These are phyloP conservation scores for Phialophora tarda DNA, from an alignment of 2,329 filamentous ascomycete genomes.

Conservation along the genomic window DNA sequence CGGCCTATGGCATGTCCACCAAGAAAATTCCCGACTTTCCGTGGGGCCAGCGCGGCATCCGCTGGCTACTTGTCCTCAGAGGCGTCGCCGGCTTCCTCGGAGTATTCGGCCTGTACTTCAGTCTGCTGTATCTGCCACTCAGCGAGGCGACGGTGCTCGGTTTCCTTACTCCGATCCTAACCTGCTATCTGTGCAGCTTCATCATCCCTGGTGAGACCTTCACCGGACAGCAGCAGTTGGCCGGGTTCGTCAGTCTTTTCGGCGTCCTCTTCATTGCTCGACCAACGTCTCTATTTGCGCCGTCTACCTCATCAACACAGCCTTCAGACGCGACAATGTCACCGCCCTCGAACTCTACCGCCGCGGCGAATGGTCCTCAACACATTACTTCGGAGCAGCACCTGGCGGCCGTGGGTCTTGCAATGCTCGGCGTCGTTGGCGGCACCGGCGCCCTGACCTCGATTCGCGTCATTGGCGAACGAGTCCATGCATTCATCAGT, in stretches of 20 bases:
- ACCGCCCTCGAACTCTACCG: constrained; percentile 41
- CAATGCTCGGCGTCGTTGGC: constrained; percentile 77
- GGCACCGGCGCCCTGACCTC: constrained; percentile 75
- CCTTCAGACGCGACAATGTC: constrained; percentile 32
- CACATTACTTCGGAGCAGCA: constrained; percentile 66
- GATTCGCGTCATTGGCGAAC: constrained; percentile 78
- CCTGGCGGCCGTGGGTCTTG: constrained; percentile 71
- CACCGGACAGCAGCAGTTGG: constrained; percentile 76
- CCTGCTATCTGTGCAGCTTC: constrained; percentile 79
- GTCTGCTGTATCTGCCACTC: constrained; percentile 77
- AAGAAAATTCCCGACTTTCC: constrained; percentile 69
- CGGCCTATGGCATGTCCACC: constrained; percentile 74
- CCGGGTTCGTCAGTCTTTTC: constrained; percentile 73
- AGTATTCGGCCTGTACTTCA: constrained; percentile 78
- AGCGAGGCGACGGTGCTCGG: constrained; percentile 89
- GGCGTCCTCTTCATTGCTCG: constrained; percentile 85
- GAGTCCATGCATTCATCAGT: constrained; percentile 79
- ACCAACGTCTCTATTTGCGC: constrained; percentile 64
- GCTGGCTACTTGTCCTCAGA: constrained; percentile 70
- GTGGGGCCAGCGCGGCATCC: constrained; percentile 69
- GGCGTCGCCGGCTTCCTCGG: constrained; percentile 77
- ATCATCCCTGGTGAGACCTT: constrained; percentile 75
- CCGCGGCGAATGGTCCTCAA: constrained; percentile 35
- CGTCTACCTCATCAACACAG: constrained; percentile 41
- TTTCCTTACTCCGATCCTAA: constrained; percentile 79